Evolutionary conservation across 2,329 filamentous ascomycete genomes (phyloP).

Genomic region (Allantophomopsis lycopodina): DNA sequence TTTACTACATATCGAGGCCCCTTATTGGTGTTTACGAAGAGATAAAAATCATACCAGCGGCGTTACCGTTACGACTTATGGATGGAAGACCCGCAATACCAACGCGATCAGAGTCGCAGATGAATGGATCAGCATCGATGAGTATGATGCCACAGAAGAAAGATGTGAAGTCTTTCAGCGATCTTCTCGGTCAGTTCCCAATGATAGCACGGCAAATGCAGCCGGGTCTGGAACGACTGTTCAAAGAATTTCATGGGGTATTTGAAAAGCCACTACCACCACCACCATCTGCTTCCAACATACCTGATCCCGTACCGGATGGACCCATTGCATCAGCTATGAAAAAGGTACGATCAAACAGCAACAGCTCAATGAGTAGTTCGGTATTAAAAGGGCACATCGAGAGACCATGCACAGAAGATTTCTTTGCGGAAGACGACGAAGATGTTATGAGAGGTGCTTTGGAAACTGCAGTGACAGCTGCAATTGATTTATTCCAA

Average conservation of each 20-base stretch:
- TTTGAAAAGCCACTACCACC: conserved; percentile 76
- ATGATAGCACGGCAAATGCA: conserved; percentile 97
- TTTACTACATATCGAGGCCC: conserved; percentile 90
- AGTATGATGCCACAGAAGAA: conserved; percentile 56
- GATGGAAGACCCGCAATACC: conserved; percentile 12
- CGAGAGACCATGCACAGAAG: conserved; percentile 26
- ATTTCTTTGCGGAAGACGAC: conserved; percentile 73
- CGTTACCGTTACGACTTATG: conserved; percentile 31
- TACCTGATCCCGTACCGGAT: conserved; percentile 43
- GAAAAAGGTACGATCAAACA: conserved; percentile 40
- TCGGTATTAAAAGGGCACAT: conserved; percentile 8
- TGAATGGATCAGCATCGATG: conserved; percentile 7
- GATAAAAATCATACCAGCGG: conserved; percentile 54
- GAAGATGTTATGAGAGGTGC: conserved; percentile 83
- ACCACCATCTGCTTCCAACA: conserved; percentile 47
- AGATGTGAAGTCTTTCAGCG: conserved; percentile 80
- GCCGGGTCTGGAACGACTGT: conserved; percentile 73
- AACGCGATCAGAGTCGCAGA: conserved; percentile 5
- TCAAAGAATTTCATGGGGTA: conserved; percentile 76
- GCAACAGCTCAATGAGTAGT: conserved; percentile 19
- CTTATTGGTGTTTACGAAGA: conserved; percentile 75
- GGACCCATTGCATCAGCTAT: conserved; percentile 40
- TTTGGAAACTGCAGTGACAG: conserved; percentile 81
- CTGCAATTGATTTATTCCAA: conserved; percentile 91
- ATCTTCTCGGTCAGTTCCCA: conserved; percentile 81